phyloP scores from a whole-genome alignment of 2,329 filamentous ascomycete species.

The Colletotrichum sp. region DNA sequence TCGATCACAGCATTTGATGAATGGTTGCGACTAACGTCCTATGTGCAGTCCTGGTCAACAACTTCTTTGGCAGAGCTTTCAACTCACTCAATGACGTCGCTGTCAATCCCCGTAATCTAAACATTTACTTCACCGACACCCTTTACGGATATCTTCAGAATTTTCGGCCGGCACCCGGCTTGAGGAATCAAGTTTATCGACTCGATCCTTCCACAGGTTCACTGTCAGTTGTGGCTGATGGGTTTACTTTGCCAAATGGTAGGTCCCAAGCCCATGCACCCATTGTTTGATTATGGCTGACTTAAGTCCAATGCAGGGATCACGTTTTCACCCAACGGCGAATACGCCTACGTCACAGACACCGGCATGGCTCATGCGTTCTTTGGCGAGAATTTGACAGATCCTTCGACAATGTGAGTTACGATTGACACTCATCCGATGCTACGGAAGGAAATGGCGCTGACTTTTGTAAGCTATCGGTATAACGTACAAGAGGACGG shows the following conservation, averaged over 20 bases:
- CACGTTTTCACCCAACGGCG: constrained; percentile 59
- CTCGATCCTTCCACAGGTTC: constrained; percentile 55
- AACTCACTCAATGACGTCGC: constrained; percentile 65
- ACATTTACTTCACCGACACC: constrained; percentile 69
- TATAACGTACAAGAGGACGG: constrained; percentile 50
- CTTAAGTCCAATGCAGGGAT: constrained; percentile 42
- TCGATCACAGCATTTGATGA: not conserved
- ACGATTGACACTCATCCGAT: rapidly evolving
- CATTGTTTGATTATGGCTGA: not conserved
- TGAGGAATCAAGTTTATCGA: constrained; percentile 65
- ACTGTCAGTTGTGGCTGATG: constrained; percentile 61
- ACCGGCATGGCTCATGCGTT: constrained; percentile 53
- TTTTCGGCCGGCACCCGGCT: constrained; percentile 57
- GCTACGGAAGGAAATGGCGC: not conserved
- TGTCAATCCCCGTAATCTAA: constrained; percentile 55
- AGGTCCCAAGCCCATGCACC: not conserved
- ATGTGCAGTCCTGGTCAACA: constrained; percentile 55
- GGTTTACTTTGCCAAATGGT: constrained; percentile 59
- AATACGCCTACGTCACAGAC: constrained; percentile 60
- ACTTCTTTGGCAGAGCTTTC: constrained; percentile 65
- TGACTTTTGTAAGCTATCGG: constrained; percentile 40
- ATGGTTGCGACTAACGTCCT: not conserved
- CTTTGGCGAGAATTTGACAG: constrained; percentile 43
- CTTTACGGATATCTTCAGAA: constrained; percentile 64
- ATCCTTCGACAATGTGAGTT: constrained; percentile 54